Base-by-base conservation (phyloP, 345 rosid genomes). In the Pseudoturritis turrita region DNA sequence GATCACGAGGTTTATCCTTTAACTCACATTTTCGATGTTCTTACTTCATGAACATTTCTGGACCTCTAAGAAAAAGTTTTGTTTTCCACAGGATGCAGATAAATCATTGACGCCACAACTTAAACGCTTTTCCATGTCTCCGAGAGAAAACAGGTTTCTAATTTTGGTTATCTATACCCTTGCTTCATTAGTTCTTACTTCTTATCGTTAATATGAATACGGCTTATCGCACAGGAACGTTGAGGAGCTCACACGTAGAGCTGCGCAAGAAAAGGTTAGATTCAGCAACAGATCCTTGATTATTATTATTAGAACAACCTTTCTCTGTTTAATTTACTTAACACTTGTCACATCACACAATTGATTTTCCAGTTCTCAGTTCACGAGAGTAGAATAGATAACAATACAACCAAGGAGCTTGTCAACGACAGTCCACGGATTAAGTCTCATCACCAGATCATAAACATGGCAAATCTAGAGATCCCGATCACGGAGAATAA, bases 101-200 rank as follows among this genome's bases (percentile, higher is more conserved):
- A 71, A 65, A 47, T 69, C 81, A 47, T 7, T 78, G 79, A 82
- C 75, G 76, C 82, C 88, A 51, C 79, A 69, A 37, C 82, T 53
- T 19, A 92, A 91, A 79, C 88, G 85, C 21, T 74, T 82, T 57
- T 87, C 91, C 41, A 77, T 50, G 60, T 72, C 86, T 68, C 94
- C 89, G 5, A 84, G 58, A 39, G 82, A 82, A 81, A 86, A 60
- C 84, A 85, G 98, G 99, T 91, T 36, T 26, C 37, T 33, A 31
- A 4, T 53, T 62, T 12, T 65, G 22, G 22, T 41, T 57, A 52
- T 33, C 12, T 44, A 28, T 28, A 55, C 8, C 14, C 39, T 63
- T 39, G 62, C 49, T 63, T 21, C n/a, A 17, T 23, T 49, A 40
- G 22, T 17, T 43, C 50, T 47, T 46, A 41, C 1, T 29, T 39